phyloP scores from a whole-genome alignment of 2,329 filamentous ascomycete species.

The Monosporascus cannonballus region DNA sequence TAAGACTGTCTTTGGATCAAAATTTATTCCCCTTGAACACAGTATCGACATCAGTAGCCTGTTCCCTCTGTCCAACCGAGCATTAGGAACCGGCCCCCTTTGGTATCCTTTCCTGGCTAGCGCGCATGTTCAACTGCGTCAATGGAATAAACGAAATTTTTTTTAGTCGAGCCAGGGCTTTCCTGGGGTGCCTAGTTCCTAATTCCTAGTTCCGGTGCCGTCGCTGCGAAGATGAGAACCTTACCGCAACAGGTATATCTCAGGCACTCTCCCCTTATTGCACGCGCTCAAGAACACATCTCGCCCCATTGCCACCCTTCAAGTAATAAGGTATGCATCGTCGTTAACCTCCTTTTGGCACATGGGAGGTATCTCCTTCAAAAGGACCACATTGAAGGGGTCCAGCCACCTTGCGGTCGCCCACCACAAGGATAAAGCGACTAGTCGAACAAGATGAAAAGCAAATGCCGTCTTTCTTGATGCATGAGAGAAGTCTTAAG shows the following conservation, averaged over 20 bases:
- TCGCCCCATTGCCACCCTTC: conserved; percentile 13
- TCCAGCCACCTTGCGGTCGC: conserved; percentile 25
- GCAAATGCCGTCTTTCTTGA: conserved; percentile 43
- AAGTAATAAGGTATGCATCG: conserved; percentile 27
- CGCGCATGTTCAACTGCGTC: conserved; percentile 14
- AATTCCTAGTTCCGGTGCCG: conserved; percentile 11
- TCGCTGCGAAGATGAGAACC: conserved; percentile 14
- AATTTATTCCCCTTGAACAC: neutral
- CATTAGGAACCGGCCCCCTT: conserved; percentile 21
- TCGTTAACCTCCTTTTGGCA: conserved; percentile 18
- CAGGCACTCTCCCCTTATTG: conserved; percentile 15
- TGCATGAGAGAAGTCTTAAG: conserved; percentile 46
- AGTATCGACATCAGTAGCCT: conserved; percentile 12
- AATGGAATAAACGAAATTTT: conserved; percentile 27
- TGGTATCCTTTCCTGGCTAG: conserved; percentile 15
- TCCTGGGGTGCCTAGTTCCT: conserved; percentile 21
- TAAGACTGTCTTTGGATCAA: neutral
- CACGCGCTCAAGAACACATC: conserved; percentile 14
- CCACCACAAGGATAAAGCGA: conserved; percentile 28
- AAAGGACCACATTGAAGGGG: conserved; percentile 22
- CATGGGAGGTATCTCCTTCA: conserved; percentile 20
- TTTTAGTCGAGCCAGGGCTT: conserved; percentile 26
- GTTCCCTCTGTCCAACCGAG: conserved; percentile 16
- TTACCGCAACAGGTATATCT: conserved; percentile 13
- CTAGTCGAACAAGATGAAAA: conserved; percentile 34